phyloP scores from a whole-genome alignment of 2,329 filamentous ascomycete species.

The Diplodia mutila region DNA sequence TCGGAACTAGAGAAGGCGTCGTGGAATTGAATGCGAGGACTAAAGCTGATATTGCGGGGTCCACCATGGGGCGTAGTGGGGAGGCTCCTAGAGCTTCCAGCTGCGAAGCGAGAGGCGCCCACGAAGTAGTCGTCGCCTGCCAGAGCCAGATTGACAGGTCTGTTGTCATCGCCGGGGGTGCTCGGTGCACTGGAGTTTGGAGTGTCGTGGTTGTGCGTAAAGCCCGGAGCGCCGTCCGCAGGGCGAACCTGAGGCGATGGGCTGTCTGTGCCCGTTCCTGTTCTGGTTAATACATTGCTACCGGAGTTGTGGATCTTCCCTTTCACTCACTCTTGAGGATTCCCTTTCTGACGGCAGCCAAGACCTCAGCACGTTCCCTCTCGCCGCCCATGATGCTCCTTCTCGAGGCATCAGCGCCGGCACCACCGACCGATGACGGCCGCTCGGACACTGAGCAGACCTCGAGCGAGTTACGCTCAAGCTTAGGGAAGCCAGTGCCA shows the following conservation, averaged over 20 bases:
- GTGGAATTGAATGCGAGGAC: constrained; percentile 89
- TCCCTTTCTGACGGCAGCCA: constrained; percentile 91
- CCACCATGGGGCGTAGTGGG: constrained; percentile 74
- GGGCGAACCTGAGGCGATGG: constrained; percentile 71
- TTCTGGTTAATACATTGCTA: constrained; percentile 39
- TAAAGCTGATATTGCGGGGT: constrained; percentile 73
- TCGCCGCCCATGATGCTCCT: constrained; percentile 93
- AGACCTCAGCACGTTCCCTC: constrained; percentile 84
- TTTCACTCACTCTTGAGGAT: constrained; percentile 82
- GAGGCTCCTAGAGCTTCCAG: constrained; percentile 76
- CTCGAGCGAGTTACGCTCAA: constrained; percentile 82
- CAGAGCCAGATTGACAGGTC: constrained; percentile 68
- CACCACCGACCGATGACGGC: constrained; percentile 49
- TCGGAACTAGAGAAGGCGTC: constrained; percentile 96
- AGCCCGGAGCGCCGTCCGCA: constrained; percentile 55
- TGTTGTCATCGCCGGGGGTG: constrained; percentile 78
- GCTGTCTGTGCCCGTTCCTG: constrained; percentile 62
- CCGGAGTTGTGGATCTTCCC: background rate
- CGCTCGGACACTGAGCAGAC: constrained; percentile 47
- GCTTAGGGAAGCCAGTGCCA: constrained; percentile 79
- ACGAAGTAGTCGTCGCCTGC: constrained; percentile 90
- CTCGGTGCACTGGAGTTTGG: constrained; percentile 84
- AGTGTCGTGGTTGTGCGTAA: constrained; percentile 66
- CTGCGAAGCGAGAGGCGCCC: constrained; percentile 69
- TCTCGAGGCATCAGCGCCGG: constrained; percentile 64